These are phyloP conservation scores for Hypocrella siamensis DNA, from an alignment of 2,329 filamentous ascomycete species.

Conservation along the genomic window DNA sequence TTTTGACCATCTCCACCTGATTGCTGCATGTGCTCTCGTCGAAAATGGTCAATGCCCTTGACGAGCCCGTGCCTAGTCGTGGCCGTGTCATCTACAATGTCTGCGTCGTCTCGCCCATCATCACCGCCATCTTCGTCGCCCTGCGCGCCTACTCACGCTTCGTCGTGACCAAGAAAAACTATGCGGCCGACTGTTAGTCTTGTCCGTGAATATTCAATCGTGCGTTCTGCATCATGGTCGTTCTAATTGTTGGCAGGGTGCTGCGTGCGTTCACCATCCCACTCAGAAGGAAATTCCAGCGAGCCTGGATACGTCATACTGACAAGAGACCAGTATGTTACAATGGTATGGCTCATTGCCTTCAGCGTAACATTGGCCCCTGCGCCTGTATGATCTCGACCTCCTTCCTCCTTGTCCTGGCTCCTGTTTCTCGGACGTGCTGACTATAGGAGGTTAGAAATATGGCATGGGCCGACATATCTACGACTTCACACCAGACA, in stretches of 20 bases:
- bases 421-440: neutral
- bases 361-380: neutral
- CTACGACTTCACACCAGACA: neutral
- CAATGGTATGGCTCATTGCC: neutral
- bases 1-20: too few species aligned
- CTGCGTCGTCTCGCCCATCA: neutral
- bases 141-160: neutral
- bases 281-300: neutral
- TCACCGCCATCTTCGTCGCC: neutral
- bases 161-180: constrained; percentile 1
- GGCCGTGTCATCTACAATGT: neutral
- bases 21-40: too few species aligned
- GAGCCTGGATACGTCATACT: neutral
- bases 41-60: neutral
- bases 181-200: neutral
- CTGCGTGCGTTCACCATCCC: neutral
- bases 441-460: neutral
- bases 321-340: neutral
- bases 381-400: neutral
- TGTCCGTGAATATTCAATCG: neutral
- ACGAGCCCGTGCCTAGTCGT: neutral
- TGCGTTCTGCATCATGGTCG: neutral
- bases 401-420: neutral
- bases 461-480: constrained; percentile 1
- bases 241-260: neutral